These are phyloP conservation scores for Porcisia hertigi DNA, from an alignment of 208 protist species.

Conservation along the genomic window DNA sequence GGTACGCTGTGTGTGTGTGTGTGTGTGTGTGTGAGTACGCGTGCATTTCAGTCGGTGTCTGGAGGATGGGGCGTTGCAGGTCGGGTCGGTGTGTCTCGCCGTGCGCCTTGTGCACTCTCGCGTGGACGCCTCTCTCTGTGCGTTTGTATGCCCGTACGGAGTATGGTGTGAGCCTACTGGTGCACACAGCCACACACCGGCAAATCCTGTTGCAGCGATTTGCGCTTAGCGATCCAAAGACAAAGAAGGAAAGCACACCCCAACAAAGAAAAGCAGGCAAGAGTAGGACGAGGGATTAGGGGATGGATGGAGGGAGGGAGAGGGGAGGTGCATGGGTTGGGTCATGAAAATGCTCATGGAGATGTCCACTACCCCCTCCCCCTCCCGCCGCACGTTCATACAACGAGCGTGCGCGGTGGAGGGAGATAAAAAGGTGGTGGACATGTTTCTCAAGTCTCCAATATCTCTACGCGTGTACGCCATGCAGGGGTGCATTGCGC, in stretches of 20 bases:
- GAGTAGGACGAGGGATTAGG: not conserved
- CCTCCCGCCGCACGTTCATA: too few species aligned
- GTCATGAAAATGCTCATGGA: too few species aligned
- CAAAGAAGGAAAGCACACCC: not conserved
- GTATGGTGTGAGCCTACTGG: not conserved
- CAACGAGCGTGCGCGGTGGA: too few species aligned
- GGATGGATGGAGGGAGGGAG: not conserved
- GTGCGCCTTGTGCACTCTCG: not conserved
- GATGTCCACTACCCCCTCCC: too few species aligned
- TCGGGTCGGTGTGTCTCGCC: not conserved
- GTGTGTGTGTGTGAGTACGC: not conserved
- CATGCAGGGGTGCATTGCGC: too few species aligned
- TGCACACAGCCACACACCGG: constrained; percentile 3
- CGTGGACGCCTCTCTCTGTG: not conserved
- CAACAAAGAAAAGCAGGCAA: not conserved
- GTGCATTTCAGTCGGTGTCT: too few species aligned
- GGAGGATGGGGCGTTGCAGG: not conserved
- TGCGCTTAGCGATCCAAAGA: not conserved
- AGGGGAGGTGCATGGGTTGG: not conserved
- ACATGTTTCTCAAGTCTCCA: too few species aligned
- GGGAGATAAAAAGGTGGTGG: too few species aligned
- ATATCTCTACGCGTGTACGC: too few species aligned
- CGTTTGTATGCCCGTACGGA: not conserved
- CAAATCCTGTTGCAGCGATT: not conserved
- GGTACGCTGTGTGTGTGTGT: too few species aligned